Conservation (phyloP, 1,284 basidiomycete species). For the Kwoniella shivajii region DNA sequence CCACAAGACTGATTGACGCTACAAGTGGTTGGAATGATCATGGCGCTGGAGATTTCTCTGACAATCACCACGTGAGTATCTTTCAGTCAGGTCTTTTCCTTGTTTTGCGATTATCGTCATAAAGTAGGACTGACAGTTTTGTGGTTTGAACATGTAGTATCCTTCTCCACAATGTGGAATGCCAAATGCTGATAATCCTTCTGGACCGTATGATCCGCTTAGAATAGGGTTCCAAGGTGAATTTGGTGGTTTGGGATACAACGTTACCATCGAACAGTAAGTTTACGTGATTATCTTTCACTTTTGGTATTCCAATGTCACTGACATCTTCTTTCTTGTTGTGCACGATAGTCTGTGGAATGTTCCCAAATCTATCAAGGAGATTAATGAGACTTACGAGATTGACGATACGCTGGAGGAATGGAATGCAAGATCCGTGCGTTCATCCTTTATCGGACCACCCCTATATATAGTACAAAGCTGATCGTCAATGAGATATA, state of each 20-base stretch:
- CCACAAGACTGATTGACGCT: conserved; percentile 23
- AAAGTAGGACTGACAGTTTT: too few relatives aligned
- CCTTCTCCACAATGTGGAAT: conserved; percentile 24
- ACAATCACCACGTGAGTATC: conserved; percentile 26
- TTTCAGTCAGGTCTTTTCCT: not conserved
- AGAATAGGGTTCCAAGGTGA: conserved; percentile 32
- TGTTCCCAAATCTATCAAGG: conserved; percentile 12
- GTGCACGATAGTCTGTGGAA: conserved; percentile 34
- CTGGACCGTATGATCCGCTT: conserved; percentile 21
- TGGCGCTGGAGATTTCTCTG: conserved; percentile 27
- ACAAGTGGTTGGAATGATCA: conserved; percentile 27
- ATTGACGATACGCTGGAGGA: conserved; percentile 15
- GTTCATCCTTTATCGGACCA: not conserved
- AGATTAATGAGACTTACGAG: conserved; percentile 28
- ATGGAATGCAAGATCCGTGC: conserved; percentile 26
- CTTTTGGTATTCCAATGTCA: not conserved
- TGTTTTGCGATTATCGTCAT: not conserved
- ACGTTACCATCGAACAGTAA: conserved; percentile 30
- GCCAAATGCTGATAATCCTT: conserved; percentile 5
- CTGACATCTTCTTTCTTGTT: not conserved
- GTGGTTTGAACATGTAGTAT: conserved; percentile 19
- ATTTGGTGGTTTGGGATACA: conserved; percentile 27
- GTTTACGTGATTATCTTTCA: too few relatives aligned
- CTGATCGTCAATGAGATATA: not conserved
- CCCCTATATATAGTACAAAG: not conserved